These are phyloP conservation scores for Curvularia hawaiiensis DNA, from an alignment of 2,329 filamentous ascomycete species.

Conservation along the genomic window DNA sequence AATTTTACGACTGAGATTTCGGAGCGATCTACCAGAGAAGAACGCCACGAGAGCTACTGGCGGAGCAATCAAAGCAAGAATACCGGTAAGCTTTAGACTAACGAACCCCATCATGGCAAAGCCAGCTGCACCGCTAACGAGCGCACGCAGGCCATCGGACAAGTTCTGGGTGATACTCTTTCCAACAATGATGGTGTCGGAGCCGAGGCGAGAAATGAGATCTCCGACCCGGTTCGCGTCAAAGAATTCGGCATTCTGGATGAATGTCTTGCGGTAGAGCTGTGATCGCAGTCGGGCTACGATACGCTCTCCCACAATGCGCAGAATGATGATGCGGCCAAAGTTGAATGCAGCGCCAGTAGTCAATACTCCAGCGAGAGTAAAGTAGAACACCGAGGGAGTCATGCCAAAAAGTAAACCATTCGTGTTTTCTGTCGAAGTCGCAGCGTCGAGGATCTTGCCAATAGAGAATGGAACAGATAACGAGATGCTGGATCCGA, in stretches of 20 bases:
- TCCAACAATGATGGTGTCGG: slow-evolving; percentile 96
- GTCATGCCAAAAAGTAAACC: slow-evolving; percentile 82
- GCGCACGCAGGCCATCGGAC: slow-evolving; percentile 88
- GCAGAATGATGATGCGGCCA: slow-evolving; percentile 86
- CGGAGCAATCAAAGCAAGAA: slow-evolving; percentile 85
- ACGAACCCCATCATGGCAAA: slow-evolving; percentile 96
- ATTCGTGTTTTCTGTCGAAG: slow-evolving; percentile 67
- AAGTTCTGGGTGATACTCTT: slow-evolving; percentile 99
- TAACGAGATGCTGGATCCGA: slow-evolving; percentile 94
- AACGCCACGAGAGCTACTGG: slow-evolving; percentile 90
- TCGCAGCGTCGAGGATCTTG: slow-evolving; percentile 90
- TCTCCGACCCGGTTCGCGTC: slow-evolving; percentile 97
- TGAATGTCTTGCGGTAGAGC: slow-evolving; percentile 87
- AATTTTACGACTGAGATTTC: slow-evolving; percentile 88
- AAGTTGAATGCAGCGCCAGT: slow-evolving; percentile 91
- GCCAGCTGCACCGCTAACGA: slow-evolving; percentile 89
- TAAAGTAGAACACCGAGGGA: slow-evolving; percentile 85
- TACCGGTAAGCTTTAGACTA: slow-evolving; percentile 85
- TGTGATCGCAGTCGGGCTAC: slow-evolving; percentile 87
- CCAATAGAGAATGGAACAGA: slow-evolving; percentile 96
- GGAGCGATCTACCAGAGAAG: slow-evolving; percentile 86
- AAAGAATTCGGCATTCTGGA: slow-evolving; percentile 99
- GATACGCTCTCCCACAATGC: slow-evolving; percentile 93
- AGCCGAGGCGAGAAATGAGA: slow-evolving; percentile 91
- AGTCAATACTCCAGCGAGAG: slow-evolving; percentile 73